Base-by-base conservation (phyloP, 2,329 filamentous ascomycete species). In the Myotisia sp. region DNA sequence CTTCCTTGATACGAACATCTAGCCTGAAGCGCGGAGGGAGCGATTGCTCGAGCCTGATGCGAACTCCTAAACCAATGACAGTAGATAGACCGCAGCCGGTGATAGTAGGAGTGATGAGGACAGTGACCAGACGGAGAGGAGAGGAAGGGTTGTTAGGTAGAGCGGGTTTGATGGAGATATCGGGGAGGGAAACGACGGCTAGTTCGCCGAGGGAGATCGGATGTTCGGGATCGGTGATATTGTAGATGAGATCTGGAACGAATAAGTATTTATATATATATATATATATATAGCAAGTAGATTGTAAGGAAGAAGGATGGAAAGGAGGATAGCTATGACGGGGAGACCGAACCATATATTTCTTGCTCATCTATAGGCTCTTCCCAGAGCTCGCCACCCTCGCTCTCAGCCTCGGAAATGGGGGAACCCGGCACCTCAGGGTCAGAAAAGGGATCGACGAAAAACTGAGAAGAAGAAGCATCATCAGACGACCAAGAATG, bases 311-410 rank as follows among this genome's bases (percentile, higher is more conserved):
- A n/a, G 7, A 19, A 8, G 18, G 9, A 13, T 32, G 29, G 17
- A 3, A 18, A 14, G 36, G 24, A 29, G 17, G 6, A 10, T 8
- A 34, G 10, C n/a, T 9, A 26, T 7, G 9, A 12, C 20, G 27
- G 26, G 19, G 18, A 22, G 4, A 9, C 27, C 28, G 27, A 63
- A 90, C 84, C 85, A 54, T 87, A 98, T 26, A 98, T 87, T 59
- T 98, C 90, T 57, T 94, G 90, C 56, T 92, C 83, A 53, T 98
- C 90, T 46, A 98, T 93, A 37, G 81, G 80, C 47, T 95, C 86
- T 22, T 76, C 67, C 1, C 65, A 63, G 31, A 74, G 68, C 26
- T 37, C 72, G 38, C 75, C 71, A 32, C 56, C 63, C 30, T 58
- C 56, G n/a, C 50, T 55, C 21, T 58, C 56, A 5, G 54, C 53